Percentiles rank a stretch among this genome's conserved stretches.
Evolutionary conservation across 1,139 yeast species (phyloP).

Genomic region (Candida pseudoviswanathii): DNA sequence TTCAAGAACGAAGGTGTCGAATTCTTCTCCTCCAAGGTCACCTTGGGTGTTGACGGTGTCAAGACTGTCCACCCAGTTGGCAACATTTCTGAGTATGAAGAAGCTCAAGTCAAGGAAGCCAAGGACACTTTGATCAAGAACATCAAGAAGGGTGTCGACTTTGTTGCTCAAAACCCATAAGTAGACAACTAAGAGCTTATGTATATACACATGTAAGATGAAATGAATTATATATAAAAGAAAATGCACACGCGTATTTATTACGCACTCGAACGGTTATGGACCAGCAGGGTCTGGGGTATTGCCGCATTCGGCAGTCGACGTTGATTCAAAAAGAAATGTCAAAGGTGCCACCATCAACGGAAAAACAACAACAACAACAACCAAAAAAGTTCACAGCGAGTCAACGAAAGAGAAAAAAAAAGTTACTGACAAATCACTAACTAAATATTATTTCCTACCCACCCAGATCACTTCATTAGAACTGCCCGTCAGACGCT

Average conservation of each 20-base stretch:
- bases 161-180: constrained; percentile 55
- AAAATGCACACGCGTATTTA: neutral
- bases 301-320: neutral
- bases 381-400: neutral
- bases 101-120: constrained; percentile 55
- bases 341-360: neutral
- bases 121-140: constrained; percentile 57
- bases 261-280: no score
- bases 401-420: neutral
- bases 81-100: constrained; percentile 57
- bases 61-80: constrained; percentile 57
- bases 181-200: constrained; percentile 3
- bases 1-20: constrained; percentile 53
- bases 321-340: neutral
- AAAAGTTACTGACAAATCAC: constrained; percentile 1
- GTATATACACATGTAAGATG: constrained; percentile 2
- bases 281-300: neutral
- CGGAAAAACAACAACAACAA: neutral
- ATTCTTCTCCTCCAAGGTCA: constrained; percentile 68
- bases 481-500: neutral
- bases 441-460: neutral
- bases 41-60: constrained; percentile 60
- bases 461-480: neutral
- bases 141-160: constrained; percentile 61
- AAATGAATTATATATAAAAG: neutral